Base-by-base conservation (phyloP, 2,329 filamentous ascomycete genomes). In the Cercospora janseana region DNA sequence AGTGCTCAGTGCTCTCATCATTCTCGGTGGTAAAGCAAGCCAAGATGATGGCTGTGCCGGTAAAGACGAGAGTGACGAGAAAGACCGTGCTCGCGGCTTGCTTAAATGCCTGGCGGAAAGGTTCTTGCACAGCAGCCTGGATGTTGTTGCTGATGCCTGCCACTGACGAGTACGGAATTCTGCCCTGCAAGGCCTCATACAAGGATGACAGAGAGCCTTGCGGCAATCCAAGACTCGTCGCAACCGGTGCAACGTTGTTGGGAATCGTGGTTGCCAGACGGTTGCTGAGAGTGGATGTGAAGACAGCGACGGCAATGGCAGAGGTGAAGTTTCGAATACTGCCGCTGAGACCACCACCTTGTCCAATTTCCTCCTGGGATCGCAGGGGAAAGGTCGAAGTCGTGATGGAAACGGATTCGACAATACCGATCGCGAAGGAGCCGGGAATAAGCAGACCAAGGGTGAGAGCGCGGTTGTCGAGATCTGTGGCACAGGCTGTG, bases 321-420 rank as follows among this genome's bases (percentile, higher is more conserved):
- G 55, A 59, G 9, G 56, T 54, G 44, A 60, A 61, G 27, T 60
- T 60, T 6, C 60, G 52, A 8, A 53, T 60, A 31, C 49, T 54
- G 12, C 58, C 60, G 46, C 46, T 54, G 21, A 62, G 51, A 13
- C 58, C 60, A 20, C 57, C 57, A 31, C 54, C 60, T 40, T 60
- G 57, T 3, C 60, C 60, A 13, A 62, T 61, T 41, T 62, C 59
- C 35, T 62, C 58, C 46, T 62, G 60, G 1, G 58, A 59, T 10
- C 60, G 55, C 12, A 62, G 57, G 16, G 60, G 60, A 46, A 62
- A 62, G 12, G 58, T 60, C 3, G 60, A 58, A 4, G 60, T 62
- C 2, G 58, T 60, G 42, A 58, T 60, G 4, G 60, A 56, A 28
- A 60, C 55, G 8, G 55, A 53, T 23, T 61, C 59, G 6, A 62